Conservation (phyloP, 345 rosid genomes). For the Moricandia moricandioides region DNA sequence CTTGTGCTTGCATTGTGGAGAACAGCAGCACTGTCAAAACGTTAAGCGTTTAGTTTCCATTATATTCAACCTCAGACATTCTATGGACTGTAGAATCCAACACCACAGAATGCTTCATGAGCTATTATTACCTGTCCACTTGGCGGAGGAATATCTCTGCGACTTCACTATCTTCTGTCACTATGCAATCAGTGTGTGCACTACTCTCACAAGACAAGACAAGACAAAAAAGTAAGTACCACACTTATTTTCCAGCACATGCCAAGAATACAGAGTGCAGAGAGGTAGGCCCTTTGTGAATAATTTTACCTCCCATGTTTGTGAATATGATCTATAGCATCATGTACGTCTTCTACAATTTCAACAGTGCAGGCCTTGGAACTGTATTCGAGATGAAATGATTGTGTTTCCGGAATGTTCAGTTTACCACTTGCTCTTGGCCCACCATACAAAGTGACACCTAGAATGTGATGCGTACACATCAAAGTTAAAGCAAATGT, state of each 20-base stretch:
- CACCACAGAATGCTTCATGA: background rate
- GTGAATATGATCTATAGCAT: constrained; percentile 87
- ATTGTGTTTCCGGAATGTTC: constrained; percentile 52
- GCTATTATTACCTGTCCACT: constrained; percentile 70
- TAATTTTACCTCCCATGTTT: constrained; percentile 79
- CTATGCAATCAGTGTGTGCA: constrained; percentile 91
- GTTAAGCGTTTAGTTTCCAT: constrained; percentile 1
- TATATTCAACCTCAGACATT: constrained; percentile 1
- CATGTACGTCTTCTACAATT: constrained; percentile 77
- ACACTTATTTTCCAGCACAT: constrained; percentile 24
- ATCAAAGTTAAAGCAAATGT: constrained; percentile 1
- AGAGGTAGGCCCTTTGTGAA: constrained; percentile 19
- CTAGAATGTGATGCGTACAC: constrained; percentile 39
- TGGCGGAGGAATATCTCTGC: constrained; percentile 71
- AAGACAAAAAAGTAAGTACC: constrained; percentile 16
- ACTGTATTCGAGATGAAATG: constrained; percentile 87
- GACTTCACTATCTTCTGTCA: constrained; percentile 69
- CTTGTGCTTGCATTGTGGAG: constrained; percentile 97
- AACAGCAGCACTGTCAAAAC: constrained; percentile 84
- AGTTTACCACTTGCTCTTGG: constrained; percentile 63
- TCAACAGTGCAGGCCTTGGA: constrained; percentile 85
- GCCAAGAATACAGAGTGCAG: constrained; percentile 2
- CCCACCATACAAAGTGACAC: constrained; percentile 79
- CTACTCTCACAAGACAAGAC: constrained; percentile 48
- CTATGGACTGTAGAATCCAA: background rate